Conservation (phyloP, 208 protist species). For the Trypanosoma caninum region DNA sequence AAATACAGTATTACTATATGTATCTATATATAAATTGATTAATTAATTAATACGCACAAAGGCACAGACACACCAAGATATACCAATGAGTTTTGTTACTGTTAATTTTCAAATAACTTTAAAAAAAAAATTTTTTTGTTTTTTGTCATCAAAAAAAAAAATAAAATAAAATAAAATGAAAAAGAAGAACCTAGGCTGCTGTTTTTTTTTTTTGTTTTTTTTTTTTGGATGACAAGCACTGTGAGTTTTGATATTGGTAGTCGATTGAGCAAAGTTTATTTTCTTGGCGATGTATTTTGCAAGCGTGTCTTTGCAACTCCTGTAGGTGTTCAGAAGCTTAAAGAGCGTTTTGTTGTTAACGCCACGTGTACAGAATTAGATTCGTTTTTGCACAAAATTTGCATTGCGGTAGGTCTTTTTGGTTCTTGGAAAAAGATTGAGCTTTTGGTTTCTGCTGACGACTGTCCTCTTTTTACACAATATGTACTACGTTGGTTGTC, state of each 20-base stretch:
- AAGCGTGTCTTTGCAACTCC: constrained; percentile 18
- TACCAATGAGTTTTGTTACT: too few relatives aligned
- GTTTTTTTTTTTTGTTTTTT: background rate
- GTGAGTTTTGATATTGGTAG: constrained; percentile 18
- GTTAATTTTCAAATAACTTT: too few relatives aligned
- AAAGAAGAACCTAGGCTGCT: too few relatives aligned
- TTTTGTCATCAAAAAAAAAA: too few relatives aligned
- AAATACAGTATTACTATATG: too few relatives aligned
- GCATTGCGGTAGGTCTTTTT: background rate
- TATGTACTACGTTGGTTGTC: constrained; percentile 19
- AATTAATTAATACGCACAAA: too few relatives aligned
- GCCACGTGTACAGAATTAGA: constrained; percentile 2
- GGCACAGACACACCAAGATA: too few relatives aligned
- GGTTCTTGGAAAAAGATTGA: constrained; percentile 9
- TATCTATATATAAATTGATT: too few relatives aligned
- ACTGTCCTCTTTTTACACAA: constrained; percentile 16
- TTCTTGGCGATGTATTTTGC: background rate
- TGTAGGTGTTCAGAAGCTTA: background rate
- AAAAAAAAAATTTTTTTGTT: too few relatives aligned
- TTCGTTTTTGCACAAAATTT: constrained; percentile 12
- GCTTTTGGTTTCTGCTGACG: constrained; percentile 11
- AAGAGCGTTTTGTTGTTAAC: constrained; percentile 7
- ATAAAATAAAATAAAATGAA: too few relatives aligned
- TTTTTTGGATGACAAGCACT: background rate
- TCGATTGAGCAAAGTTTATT: constrained; percentile 20